Base-by-base conservation (phyloP, 257 asterid species). In the Solanum lignicaule region DNA sequence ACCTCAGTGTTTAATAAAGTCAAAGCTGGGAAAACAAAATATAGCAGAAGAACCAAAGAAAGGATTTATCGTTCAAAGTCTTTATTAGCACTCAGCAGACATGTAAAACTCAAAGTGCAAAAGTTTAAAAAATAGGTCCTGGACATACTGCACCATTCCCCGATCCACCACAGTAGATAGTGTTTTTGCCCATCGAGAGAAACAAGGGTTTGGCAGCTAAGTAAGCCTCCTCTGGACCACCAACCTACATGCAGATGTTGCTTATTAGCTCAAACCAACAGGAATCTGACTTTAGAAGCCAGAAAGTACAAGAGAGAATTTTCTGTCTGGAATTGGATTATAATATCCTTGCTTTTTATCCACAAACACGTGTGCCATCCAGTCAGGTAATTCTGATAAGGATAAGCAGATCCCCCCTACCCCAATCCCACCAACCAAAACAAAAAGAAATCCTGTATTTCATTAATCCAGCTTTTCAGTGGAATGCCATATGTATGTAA, bases 151-250 rank as follows among this genome's bases (percentile, higher is more conserved):
- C 92, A 87, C 99, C 99, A 89, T 93, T 97, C 90, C 99, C 99
- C n/a, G 98, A 90, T 90, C 98, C 98, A 90, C 99, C 99, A 89
- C 99, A 97, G 88, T 97, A 91, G 86, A 95, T 91, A 83, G 97
- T 85, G 92, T 93, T 94, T 90, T 94, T 94, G 32, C 99, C 99
- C 99, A 97, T 97, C 16, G 98, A 90, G 83, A 91, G 98, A 86
- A 97, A 92, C 92, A 97, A 92, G 79, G 96, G 95, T 84, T 92
- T 92, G 62, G 98, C 98, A 83, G 94, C 92, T 69, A 29, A 43
- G 90, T 88, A 97, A 84, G 96, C 98, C 88, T 94, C 95, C 91
- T 95, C 98, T 7, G 93, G 84, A 73, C 99, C 99, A 87, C 99
- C 99, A 92, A 96, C 98, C 99, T 97, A 89, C 88, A 90, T 65